phyloP scores from a whole-genome alignment of 345 rosid species.

The Pistacia integerrima region DNA sequence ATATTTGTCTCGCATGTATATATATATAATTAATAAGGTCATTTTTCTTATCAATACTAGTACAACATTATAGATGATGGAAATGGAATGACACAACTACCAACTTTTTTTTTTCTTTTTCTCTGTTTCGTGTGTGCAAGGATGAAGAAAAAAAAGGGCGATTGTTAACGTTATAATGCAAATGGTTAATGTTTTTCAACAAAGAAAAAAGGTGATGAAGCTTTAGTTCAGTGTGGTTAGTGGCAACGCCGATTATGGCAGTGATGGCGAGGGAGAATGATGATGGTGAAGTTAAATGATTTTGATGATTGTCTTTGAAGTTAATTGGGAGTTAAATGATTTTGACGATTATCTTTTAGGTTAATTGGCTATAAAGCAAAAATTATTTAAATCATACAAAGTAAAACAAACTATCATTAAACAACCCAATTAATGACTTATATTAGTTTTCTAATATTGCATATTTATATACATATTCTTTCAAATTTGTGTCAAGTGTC shows the following conservation, averaged over 20 bases:
- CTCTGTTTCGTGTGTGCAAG: neutral
- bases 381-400: neutral
- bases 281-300: neutral
- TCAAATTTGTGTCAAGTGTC: neutral
- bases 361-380: neutral
- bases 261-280: neutral
- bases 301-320: neutral
- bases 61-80: too few relatives aligned
- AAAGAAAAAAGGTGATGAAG: neutral
- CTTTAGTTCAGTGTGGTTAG: neutral
- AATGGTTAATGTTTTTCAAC: neutral
- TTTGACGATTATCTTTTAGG: neutral
- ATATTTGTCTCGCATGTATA: too few relatives aligned
- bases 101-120: neutral
- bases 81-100: neutral
- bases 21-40: too few relatives aligned
- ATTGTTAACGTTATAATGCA: neutral
- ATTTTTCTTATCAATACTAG: too few relatives aligned
- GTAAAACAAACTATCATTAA: neutral
- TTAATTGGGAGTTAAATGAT: neutral
- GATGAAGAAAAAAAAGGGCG: neutral
- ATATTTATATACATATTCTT: neutral
- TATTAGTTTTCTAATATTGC: neutral
- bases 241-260: conserved; percentile 2
- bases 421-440: neutral